Base-by-base conservation (phyloP, 2,329 filamentous ascomycete genomes). In the Pyrenophora seminiperda region DNA sequence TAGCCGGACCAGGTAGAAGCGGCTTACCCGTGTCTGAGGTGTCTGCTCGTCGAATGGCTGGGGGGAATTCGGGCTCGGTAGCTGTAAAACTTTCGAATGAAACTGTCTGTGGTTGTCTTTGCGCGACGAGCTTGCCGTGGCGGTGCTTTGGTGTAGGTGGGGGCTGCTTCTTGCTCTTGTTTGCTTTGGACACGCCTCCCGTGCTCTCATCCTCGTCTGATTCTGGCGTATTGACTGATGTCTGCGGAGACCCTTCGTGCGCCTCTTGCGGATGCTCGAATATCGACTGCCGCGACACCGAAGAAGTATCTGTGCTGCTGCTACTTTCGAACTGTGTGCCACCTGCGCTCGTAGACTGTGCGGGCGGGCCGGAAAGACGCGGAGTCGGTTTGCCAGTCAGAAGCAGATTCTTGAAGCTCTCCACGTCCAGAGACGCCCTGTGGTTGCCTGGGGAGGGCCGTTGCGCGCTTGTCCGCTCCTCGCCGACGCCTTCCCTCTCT, bases 371-470 rank as follows among this genome's bases (percentile, higher is more conserved):
- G 54, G 66, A 56, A 48, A 46, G 53, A 24, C 65, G 60, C 54
- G 66, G 72, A 53, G 67, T 80, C 29, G 82, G 68, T 62, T 85
- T 83, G 15, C 90, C 90, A 0, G 89, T 94, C 75, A 94, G 78
- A 39, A 94, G 79, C 53, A 94, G 74, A 51, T 86, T 81, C 65
- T 86, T 86, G 74, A 94, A 94, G 6, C 89, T 85, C 66, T 90
- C 85, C 1, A 93, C 90, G 66, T 94, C 88, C 56, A 93, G 73
- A 0, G 83, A 79, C 30, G 68, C 70, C 65, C 68, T 74, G 39
- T 61, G 56, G 48, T 57, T 62, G 58, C 61, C 55, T 53, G 47
- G 33, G n/a, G 54, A 37, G 43, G 52, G 40, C 47, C 62, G 63
- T 53, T 67, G 62, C 59, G 66, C 36, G 39, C 53, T 29, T 18